A percentile compares a stretch with the other conserved stretches of the same genome.
phyloP scores from a whole-genome alignment of 139 green algal genomes.

The Astrephomene gubernaculifera region DNA sequence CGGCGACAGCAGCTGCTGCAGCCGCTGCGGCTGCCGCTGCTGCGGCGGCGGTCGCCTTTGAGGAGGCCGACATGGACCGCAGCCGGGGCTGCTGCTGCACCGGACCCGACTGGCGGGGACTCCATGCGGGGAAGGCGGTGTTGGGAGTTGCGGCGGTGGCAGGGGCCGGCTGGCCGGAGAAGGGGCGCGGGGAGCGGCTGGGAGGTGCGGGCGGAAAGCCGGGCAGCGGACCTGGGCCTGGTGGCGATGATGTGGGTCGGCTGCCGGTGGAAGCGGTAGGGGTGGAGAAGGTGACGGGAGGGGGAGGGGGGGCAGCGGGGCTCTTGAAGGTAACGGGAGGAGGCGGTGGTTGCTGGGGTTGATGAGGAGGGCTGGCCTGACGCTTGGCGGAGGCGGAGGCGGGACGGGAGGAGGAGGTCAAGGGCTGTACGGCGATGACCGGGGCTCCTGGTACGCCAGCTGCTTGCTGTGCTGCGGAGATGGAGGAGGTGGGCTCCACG shows the following conservation, averaged over 20 bases:
- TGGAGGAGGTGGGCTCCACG: neutral
- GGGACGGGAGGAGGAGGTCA: neutral
- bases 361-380: neutral
- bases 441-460: neutral
- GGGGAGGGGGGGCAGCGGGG: neutral
- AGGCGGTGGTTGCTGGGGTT: neutral
- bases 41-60: no score
- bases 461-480: neutral
- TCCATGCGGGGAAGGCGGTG: no score
- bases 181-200: neutral
- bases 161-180: neutral
- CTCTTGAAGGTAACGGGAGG: neutral
- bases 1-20: no score
- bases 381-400: neutral
- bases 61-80: no score
- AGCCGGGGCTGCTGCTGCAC: no score
- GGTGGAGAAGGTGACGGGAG: conserved; percentile 13
- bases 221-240: no score
- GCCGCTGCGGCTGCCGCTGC: no score
- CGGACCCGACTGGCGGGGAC: no score
- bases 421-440: conserved; percentile 4
- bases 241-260: no score
- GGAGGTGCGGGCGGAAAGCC: neutral
- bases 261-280: no score
- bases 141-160: neutral